These are phyloP conservation scores for Pythium scleroteichum DNA, from an alignment of 352 stramenopile genomes.

Conservation along the genomic window DNA sequence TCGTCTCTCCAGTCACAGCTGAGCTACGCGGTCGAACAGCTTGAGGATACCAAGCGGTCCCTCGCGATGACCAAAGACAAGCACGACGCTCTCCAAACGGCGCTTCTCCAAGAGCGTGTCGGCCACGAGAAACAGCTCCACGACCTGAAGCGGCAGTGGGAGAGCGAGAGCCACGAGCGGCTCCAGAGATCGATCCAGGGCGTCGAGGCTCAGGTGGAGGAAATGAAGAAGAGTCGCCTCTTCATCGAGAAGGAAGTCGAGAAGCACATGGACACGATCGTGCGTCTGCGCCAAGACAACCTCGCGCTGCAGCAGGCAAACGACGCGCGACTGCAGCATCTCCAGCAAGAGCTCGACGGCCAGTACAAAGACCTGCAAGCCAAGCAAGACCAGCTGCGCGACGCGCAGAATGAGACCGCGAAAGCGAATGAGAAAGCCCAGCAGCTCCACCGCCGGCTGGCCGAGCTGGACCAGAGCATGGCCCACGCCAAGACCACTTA, in stretches of 20 bases:
- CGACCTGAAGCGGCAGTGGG: conserved; percentile 54
- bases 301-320: conserved; percentile 45
- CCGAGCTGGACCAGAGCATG: conserved; percentile 39
- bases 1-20: conserved; percentile 50
- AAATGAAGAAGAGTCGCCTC: conserved; percentile 60
- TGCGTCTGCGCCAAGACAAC: conserved; percentile 60
- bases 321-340: conserved; percentile 34
- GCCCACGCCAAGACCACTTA: conserved; percentile 42
- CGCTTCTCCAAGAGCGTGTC: conserved; percentile 50
- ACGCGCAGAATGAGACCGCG: conserved; percentile 36
- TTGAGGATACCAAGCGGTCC: conserved; percentile 37
- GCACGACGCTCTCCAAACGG: conserved; percentile 45
- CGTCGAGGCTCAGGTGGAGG: conserved; percentile 63
- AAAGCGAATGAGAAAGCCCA: conserved; percentile 48
- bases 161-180: conserved; percentile 51
- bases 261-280: conserved; percentile 55
- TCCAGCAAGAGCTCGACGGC: conserved; percentile 37
- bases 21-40: conserved; percentile 33
- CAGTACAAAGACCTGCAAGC: conserved; percentile 50
- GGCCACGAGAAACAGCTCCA: conserved; percentile 54
- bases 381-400: conserved; percentile 36
- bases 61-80: conserved; percentile 42
- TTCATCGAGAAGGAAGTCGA: conserved; percentile 67
- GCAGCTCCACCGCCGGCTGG: conserved; percentile 38
- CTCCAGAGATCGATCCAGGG: conserved; percentile 53